Base-by-base conservation (phyloP, 176 grass and related monocot species). In the Urochloa ruziziensis region DNA sequence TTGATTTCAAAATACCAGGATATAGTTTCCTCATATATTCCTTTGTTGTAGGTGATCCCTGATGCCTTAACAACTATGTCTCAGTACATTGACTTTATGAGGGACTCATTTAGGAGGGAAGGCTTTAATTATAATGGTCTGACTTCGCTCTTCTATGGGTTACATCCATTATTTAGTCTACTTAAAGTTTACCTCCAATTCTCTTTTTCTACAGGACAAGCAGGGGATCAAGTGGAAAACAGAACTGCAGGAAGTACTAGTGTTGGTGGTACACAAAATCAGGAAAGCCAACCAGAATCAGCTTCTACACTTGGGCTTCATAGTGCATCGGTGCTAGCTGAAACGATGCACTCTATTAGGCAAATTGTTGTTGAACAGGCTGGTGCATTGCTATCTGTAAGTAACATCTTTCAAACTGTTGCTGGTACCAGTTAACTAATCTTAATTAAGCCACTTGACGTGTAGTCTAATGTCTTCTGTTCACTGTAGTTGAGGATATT, bases 31-130 rank as follows among this genome's bases (percentile, higher is more conserved):
- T 88, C 37, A 80, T 75, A 44, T 62, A 48, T 75, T 85, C 57
- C 33, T 51, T 32, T 88, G 78, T 82, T 80, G 80, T 49, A 99
- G 96, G 85, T 93, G 28, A 94, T 96, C 67, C 91, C 93, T 80
- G 96, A 99, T 93, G 90, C 96, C 33, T 82, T 99, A 85, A 91
- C 91, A 58, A 99, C 96, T 62, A 94, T 99, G 72, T 82, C 85
- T 70, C 96, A 94, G 58, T 99, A 96, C 85, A 87, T 96, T 53
- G 75, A 91, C 30, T 90, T 96, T 82, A 88, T 99, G 91, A 88
- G 79, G 52, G 93, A 96, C 73, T 92, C 86, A 59, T 99, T 96
- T 83, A 81, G 89, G 80, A 96, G 87, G 64, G 91, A 92, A 83
- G 96, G 96, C 11, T 87, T 89, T 70, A 82, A 83, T 85, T 60